Evolutionary conservation across 345 rosid species (phyloP), one percentile per base, ranked within the genome.

Genomic region (Hibiscus trionum): DNA sequence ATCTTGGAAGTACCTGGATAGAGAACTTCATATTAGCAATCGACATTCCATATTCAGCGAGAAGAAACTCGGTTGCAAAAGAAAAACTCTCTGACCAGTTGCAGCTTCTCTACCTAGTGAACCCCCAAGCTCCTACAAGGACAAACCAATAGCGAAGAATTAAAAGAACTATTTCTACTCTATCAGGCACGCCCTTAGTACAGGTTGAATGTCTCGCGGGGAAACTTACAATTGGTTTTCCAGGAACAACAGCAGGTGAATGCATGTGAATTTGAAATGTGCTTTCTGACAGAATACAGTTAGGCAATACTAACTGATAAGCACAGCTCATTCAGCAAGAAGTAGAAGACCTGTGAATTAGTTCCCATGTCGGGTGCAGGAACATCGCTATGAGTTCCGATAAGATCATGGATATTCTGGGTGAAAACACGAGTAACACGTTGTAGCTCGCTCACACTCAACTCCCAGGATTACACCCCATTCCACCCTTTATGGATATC

Each of bases 401-500:
- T 66, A 46, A 66, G 56, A 46, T 66, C 55, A 66, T 47, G 70
- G 37, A 66, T 44, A 55, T 42, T 66, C 44, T 46, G 70, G 16
- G 56, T 26, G 37, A 66, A 66, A 46, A 24, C 70, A 1, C 68
- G 68, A 2, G 68, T 63, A 37, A 63, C 15, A 4, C 50, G 29
- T 37, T 63, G 29, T 19, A 63, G 50, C 37, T 63, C 68, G 24
- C 49, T 63, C 60, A 2, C 44, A 58, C 76, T 79, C 55, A 82
- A 67, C 10, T 84, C 81, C 61, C 74, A 1, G 81, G 85, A 66
- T 73, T 64, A 37, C 87, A 84, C 9, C 82, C 85, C 24, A 84
- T 81, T 50, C 87, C 85, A 16, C 85, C 85, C 61, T 84, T 84
- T 29, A 84, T 15, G 87, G 87, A 82, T 76, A 67, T 75, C 73